Percentiles rank a stretch among this genome's conserved stretches.
These are phyloP conservation scores for Monocercomonoides exilis DNA, from an alignment of 78 protist genomes.

Conservation along the genomic window DNA sequence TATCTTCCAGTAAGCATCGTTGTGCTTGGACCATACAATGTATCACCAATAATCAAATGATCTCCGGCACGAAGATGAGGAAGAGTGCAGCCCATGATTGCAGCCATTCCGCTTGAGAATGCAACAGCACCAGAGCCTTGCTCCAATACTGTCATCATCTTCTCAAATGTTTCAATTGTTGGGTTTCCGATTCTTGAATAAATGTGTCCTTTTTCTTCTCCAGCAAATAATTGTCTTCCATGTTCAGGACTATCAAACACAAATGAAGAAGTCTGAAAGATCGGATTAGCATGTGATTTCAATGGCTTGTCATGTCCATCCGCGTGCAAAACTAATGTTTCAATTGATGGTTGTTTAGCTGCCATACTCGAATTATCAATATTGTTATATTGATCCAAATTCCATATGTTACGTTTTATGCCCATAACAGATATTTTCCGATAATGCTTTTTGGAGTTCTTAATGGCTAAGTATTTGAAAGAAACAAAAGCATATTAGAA, in stretches of 20 bases:
- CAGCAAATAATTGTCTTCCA: not conserved
- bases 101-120: constrained; percentile 39
- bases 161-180: constrained; percentile 75
- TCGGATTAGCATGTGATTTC: not conserved
- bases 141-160: constrained; percentile 66
- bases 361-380: too few species aligned
- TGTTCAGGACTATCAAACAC: constrained; percentile 28
- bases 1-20: constrained; percentile 43
- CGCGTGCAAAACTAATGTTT: not conserved
- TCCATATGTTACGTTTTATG: too few species aligned
- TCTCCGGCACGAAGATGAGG: constrained; percentile 60
- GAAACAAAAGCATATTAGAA: too few species aligned
- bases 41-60: constrained; percentile 64
- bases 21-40: constrained; percentile 79
- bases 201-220: constrained; percentile 50
- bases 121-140: constrained; percentile 54
- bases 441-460: too few species aligned
- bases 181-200: constrained; percentile 91
- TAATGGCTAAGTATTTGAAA: too few species aligned
- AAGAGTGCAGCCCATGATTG: constrained; percentile 39
- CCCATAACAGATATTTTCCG: too few species aligned
- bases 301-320: not conserved
- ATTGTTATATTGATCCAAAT: too few species aligned
- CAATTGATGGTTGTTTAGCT: not conserved
- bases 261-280: constrained; percentile 18